Evolutionary conservation across 2,329 filamentous ascomycete genomes (phyloP).

Genomic region (Phaeoacremonium minimum): DNA sequence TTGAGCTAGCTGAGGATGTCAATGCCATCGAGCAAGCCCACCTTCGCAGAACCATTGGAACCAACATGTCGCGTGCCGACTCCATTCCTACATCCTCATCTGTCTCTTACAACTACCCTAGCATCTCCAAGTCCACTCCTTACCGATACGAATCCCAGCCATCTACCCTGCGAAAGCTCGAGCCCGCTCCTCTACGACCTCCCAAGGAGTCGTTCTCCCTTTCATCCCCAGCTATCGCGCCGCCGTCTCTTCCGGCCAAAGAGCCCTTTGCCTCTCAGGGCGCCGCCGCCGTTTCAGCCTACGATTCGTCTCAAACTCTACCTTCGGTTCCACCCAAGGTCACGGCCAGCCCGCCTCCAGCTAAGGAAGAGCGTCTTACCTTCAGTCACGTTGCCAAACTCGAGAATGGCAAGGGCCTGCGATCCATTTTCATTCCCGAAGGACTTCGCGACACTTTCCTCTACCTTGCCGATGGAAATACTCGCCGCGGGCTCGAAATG

Average conservation of each 20-base stretch:
- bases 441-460: slow-evolving; percentile 73
- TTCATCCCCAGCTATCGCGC: neutral
- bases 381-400: slow-evolving; percentile 84
- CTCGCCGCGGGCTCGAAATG: slow-evolving; percentile 78
- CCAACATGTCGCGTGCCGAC: slow-evolving; percentile 13
- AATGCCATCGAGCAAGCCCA: neutral
- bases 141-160: slow-evolving; percentile 38
- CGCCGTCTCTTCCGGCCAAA: slow-evolving; percentile 1
- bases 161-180: slow-evolving; percentile 16
- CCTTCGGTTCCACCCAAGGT: slow-evolving; percentile 28
- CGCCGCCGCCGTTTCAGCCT: slow-evolving; percentile 4
- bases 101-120: slow-evolving; percentile 49
- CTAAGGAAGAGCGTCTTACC: slow-evolving; percentile 60
- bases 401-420: slow-evolving; percentile 81
- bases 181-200: slow-evolving; percentile 23
- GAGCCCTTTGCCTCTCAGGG: neutral
- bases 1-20: slow-evolving; percentile 25
- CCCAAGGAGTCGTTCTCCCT: slow-evolving; percentile 25
- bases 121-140: slow-evolving; percentile 46
- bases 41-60: slow-evolving; percentile 12
- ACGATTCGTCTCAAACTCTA: slow-evolving; percentile 6
- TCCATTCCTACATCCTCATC: no score
- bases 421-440: slow-evolving; percentile 81
- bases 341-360: slow-evolving; percentile 19
- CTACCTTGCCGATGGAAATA: slow-evolving; percentile 70